Conservation (phyloP, 345 rosid genomes). For the Eucalyptus sp. region DNA sequence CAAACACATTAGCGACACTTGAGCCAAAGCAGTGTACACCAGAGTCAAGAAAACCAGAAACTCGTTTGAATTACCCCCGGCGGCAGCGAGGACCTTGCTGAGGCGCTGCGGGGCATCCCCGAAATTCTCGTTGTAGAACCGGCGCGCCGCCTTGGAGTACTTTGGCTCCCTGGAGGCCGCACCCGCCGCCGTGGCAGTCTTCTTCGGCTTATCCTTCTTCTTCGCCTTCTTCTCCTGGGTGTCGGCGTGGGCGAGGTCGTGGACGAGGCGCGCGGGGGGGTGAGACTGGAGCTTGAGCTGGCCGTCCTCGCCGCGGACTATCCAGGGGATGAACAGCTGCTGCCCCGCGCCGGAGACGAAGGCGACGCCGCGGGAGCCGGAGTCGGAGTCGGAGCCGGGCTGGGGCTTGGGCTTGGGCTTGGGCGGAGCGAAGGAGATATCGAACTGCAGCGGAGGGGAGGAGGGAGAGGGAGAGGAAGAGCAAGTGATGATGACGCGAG, state of each 20-base stretch:
- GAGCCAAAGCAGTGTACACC: background rate
- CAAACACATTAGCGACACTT: background rate
- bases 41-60: background rate
- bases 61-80: conserved; percentile 54
- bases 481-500: conserved; percentile 8
- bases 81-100: conserved; percentile 87
- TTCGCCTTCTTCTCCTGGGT: conserved; percentile 34
- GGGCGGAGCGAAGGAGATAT: conserved; percentile 77
- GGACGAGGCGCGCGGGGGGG: conserved; percentile 55
- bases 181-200: background rate
- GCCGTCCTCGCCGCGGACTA: conserved; percentile 85
- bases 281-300: conserved; percentile 58
- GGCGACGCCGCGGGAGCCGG: background rate
- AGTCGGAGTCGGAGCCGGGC: background rate
- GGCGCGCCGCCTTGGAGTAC: conserved; percentile 76
- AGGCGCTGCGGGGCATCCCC: conserved; percentile 66
- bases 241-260: conserved; percentile 53
- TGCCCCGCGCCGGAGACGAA: background rate
- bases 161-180: conserved; percentile 5
- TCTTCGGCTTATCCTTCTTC: background rate
- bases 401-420: conserved; percentile 18
- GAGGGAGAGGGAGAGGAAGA: conserved; percentile 6
- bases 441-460: conserved; percentile 47
- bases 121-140: conserved; percentile 75
- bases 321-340: conserved; percentile 85